Evolutionary conservation across 129 eudicot genomes (phyloP), one percentile per base, ranked within the genome.

Genomic region (Saposhnikovia divaricata): DNA sequence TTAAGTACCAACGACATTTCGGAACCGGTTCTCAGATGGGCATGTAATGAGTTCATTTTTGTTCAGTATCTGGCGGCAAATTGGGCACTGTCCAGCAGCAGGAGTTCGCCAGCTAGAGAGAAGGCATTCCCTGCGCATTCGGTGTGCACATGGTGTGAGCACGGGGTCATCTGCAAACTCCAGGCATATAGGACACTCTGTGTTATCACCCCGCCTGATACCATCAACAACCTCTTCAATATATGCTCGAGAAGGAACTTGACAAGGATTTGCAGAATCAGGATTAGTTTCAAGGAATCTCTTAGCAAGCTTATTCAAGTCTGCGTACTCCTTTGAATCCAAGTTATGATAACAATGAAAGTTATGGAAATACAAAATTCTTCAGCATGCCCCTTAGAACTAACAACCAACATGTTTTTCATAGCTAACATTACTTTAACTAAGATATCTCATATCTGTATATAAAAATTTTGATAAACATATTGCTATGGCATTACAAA

Each of bases 131-230:
- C n/a, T n/a, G n/a, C n/a, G n/a, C n/a, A n/a, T n/a, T n/a, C n/a
- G n/a, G n/a, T n/a, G n/a, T n/a, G n/a, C 98, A 74, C 98, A 93
- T 8, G 90, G 93, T 16, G 98, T 90, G 47, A 93, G 88, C 66
- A 93, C 90, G 45, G 96, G 96, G 80, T 93, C 98, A 59, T 93
- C 98, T 25, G 96, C 86, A 46, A 96, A 90, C 81, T 93, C 96
- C 61, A 93, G 88, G 88, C 96, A 93, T 55, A 93, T 93, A 28
- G 98, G 98, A 77, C 96, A 93, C 72, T 93, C 98, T 1, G 85
- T 42, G 78, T 83, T 82, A 82, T 89, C 98, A 9, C 98, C 98
- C 25, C 78, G 84, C 44, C 83, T 74, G 34, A 93, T 55, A 16
- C 84, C 91, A 43, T 89, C 91, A 31, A 93, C 96, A 47, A 93